Evolutionary conservation across 208 protist species (phyloP).

Genomic region (Leishmania mexicana): DNA sequence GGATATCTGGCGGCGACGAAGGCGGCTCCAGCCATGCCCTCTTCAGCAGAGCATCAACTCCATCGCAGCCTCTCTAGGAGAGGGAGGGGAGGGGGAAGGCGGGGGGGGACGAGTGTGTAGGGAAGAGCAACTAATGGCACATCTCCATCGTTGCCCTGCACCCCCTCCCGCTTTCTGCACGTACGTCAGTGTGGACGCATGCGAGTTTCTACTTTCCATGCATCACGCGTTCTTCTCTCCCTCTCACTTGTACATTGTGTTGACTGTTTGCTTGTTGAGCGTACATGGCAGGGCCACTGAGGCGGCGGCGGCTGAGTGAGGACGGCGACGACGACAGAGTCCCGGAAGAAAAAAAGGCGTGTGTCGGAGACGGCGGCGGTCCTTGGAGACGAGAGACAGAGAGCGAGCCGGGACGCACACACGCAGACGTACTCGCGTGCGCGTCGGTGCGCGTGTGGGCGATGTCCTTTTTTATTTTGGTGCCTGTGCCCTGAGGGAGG

Average conservation of each 20-base stretch:
- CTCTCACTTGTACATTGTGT: background rate
- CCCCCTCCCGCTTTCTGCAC: background rate
- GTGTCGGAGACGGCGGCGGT: no score
- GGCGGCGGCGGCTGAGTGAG: background rate
- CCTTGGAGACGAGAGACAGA: no score
- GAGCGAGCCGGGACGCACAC: no score
- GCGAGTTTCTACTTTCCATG: background rate
- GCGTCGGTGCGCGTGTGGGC: no score
- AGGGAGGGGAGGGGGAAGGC: background rate
- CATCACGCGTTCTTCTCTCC: no score
- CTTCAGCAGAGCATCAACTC: background rate
- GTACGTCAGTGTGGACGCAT: constrained; percentile 5
- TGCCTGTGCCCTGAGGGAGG: background rate
- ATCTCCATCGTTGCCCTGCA: no score
- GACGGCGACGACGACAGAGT: no score
- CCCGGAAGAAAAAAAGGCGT: no score
- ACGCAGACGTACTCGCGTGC: no score
- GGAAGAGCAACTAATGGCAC: background rate
- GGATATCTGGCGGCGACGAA: background rate
- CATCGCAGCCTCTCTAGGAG: background rate
- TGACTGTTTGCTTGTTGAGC: background rate
- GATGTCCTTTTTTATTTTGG: no score
- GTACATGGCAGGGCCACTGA: no score
- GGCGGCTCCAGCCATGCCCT: background rate
- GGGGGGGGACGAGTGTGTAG: background rate